A percentile compares a stretch with the other conserved stretches of the same genome.
These are phyloP conservation scores for Hylodesmum podocarpum DNA, from an alignment of 306 rosid genomes.

Conservation along the genomic window DNA sequence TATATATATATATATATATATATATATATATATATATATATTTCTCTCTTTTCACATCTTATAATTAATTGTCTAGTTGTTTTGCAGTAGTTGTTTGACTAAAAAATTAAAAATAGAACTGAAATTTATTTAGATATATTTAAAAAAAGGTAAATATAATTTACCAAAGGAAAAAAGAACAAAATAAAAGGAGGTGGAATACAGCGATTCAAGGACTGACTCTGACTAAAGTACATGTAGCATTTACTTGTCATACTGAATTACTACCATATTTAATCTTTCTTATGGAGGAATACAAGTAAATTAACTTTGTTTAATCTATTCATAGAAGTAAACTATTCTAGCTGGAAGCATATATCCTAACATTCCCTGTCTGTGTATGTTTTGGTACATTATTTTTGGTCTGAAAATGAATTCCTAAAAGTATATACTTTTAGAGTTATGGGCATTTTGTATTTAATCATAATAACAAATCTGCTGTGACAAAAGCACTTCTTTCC, in stretches of 20 bases:
- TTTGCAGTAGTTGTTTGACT: too few relatives aligned
- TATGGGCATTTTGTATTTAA: slow-evolving; percentile 35
- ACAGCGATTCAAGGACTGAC: slow-evolving; percentile 35
- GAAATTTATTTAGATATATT: neutral
- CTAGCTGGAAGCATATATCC: slow-evolving; percentile 14
- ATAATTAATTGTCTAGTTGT: too few relatives aligned
- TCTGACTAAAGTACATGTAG: slow-evolving; percentile 3
- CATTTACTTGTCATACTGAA: slow-evolving; percentile 20
- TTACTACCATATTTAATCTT: slow-evolving; percentile 18
- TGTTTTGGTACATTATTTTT: slow-evolving; percentile 25
- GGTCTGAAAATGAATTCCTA: slow-evolving; percentile 15
- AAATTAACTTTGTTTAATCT: slow-evolving; percentile 14
- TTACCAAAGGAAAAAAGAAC: neutral
- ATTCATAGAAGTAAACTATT: slow-evolving; percentile 17
- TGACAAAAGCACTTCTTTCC: slow-evolving; percentile 22
- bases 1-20: too few relatives aligned
- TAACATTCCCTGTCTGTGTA: slow-evolving; percentile 27
- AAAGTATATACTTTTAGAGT: slow-evolving; percentile 20
- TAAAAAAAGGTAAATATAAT: neutral
- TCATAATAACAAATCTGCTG: slow-evolving; percentile 21
- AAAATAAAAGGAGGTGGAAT: slow-evolving; percentile 30
- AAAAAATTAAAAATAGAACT: neutral
- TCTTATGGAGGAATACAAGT: neutral
- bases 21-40: too few relatives aligned
- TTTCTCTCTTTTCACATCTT: too few relatives aligned